A percentile compares a stretch with the other conserved stretches of the same genome.
Conservation (phyloP, 176 grass and related monocot genomes). For the Saccharum officinarum region DNA sequence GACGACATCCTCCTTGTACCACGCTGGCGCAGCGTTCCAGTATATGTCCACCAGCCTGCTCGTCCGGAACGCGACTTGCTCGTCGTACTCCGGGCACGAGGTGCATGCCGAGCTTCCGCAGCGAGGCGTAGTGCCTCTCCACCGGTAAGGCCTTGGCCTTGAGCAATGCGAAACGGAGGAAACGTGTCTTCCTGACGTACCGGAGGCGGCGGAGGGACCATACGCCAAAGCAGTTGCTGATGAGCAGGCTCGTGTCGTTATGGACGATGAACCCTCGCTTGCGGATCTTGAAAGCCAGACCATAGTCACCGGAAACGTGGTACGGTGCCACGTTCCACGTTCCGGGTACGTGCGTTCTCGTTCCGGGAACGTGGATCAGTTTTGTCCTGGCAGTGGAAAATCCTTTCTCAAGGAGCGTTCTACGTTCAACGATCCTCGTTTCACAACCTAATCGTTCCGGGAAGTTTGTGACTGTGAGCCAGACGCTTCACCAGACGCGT, state of each 20-base stretch:
- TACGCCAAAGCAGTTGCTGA: not conserved
- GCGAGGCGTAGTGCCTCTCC: not conserved
- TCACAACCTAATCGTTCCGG: too few relatives aligned
- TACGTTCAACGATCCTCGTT: too few relatives aligned
- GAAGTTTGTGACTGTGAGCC: not conserved
- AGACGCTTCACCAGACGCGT: not conserved
- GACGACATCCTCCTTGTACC: too few relatives aligned
- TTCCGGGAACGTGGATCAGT: too few relatives aligned
- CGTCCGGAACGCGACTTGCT: not conserved
- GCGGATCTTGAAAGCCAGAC: not conserved
- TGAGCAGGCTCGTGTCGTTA: not conserved
- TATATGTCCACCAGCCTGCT: not conserved
- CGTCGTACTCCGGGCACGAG: not conserved
- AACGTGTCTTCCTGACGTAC: too few relatives aligned
- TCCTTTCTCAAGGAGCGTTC: too few relatives aligned
- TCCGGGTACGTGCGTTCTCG: too few relatives aligned
- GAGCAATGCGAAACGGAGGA: too few relatives aligned
- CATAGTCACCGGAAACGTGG: too few relatives aligned
- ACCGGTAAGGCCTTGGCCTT: not conserved
- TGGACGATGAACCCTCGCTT: not conserved
- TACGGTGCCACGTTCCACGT: too few relatives aligned
- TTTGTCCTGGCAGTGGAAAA: too few relatives aligned
- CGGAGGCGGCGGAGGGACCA: not conserved
- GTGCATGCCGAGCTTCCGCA: not conserved
- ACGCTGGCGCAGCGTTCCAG: not conserved